Percentiles rank a stretch among this genome's conserved stretches.
Evolutionary conservation across 116 monocot genomes (phyloP).

Genomic region (Posidonia oceanica): DNA sequence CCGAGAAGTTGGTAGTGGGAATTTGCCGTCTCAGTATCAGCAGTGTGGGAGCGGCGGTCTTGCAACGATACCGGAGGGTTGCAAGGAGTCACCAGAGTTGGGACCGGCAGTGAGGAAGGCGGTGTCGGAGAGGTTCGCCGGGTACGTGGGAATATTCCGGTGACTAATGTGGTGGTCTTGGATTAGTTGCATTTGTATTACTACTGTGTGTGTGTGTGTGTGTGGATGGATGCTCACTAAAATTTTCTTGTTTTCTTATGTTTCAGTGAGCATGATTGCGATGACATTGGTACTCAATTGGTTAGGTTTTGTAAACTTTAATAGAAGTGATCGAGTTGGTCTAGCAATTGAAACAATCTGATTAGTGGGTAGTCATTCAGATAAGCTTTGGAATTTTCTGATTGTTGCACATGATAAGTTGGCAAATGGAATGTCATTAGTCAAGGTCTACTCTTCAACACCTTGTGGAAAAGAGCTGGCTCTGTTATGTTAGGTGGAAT

Average conservation of each 20-base stretch:
- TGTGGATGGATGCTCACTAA: neutral
- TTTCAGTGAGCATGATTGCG: neutral
- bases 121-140: constrained; percentile 3
- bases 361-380: no score
- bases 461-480: no score
- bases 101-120: neutral
- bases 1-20: neutral
- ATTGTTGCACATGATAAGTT: no score
- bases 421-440: no score
- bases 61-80: constrained; percentile 9
- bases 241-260: neutral
- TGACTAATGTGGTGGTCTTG: neutral
- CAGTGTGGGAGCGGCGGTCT: neutral
- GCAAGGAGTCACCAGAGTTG: constrained; percentile 4
- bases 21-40: neutral
- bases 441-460: no score
- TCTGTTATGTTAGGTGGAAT: no score
- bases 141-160: neutral
- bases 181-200: neutral
- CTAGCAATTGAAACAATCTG: no score
- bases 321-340: neutral
- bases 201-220: neutral
- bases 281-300: neutral
- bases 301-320: neutral
- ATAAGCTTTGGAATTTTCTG: no score